Conservation (phyloP, 2,329 filamentous ascomycete species). For the Rhytidhysteron rufulum region DNA sequence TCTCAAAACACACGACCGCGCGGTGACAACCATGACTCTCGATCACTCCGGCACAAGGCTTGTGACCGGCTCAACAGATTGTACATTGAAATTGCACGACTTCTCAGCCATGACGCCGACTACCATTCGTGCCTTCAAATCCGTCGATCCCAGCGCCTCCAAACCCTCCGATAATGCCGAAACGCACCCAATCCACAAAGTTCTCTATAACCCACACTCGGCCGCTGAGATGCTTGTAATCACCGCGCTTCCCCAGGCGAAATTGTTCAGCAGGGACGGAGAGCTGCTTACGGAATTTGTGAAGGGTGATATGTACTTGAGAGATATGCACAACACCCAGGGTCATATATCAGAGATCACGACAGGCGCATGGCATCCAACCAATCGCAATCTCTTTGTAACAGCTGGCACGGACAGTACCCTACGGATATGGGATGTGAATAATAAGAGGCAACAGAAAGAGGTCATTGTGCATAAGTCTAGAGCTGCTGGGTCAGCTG, state of each 20-base stretch:
- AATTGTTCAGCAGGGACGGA: constrained; percentile 84
- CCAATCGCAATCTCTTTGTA: constrained; percentile 76
- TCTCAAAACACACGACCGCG: constrained; percentile 85
- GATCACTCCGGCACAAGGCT: constrained; percentile 82
- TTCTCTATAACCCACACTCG: constrained; percentile 79
- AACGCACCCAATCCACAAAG: constrained; percentile 81
- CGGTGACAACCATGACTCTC: constrained; percentile 77
- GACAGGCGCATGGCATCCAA: constrained; percentile 85
- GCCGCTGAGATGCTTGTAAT: constrained; percentile 81
- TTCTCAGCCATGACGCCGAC: constrained; percentile 94
- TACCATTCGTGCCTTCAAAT: constrained; percentile 89
- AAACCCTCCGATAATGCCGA: constrained; percentile 71
- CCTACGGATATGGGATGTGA: constrained; percentile 93
- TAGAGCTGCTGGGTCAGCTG: constrained; percentile 78
- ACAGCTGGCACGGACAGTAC: constrained; percentile 96
- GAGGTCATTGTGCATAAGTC: constrained; percentile 97
- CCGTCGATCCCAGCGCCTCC: constrained; percentile 76
- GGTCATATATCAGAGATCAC: constrained; percentile 92
- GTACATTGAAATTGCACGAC: constrained; percentile 87
- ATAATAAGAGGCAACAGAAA: constrained; percentile 83
- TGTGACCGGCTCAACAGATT: constrained; percentile 88
- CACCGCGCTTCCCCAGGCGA: constrained; percentile 83
- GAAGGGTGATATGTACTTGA: constrained; percentile 97
- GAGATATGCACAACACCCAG: constrained; percentile 97
- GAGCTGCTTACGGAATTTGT: constrained; percentile 82